Percentiles rank a stretch among this genome's conserved stretches.
Conservation (phyloP, 495 filamentous ascomycete genomes). For the Hyaloscypha bicolor region DNA sequence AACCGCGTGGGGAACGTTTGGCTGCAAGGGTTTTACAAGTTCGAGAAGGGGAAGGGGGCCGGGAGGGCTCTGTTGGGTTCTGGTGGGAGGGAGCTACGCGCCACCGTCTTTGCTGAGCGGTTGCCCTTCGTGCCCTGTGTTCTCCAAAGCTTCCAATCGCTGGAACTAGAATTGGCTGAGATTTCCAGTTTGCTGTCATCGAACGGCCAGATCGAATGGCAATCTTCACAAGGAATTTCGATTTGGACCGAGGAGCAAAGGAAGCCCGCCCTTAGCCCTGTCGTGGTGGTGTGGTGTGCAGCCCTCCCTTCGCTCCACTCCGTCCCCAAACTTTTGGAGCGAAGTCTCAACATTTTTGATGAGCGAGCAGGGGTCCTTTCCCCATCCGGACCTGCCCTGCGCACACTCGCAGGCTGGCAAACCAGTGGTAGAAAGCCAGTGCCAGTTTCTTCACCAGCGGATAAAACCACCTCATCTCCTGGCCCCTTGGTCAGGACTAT, state of each 20-base stretch:
- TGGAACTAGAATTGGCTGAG: background rate
- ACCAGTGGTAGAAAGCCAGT: background rate
- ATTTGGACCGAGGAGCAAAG: background rate
- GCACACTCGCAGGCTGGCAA: background rate
- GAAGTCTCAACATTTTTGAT: background rate
- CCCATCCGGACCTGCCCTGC: background rate
- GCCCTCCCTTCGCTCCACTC: background rate
- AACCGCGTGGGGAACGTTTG: conserved; percentile 7
- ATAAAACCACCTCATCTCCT: background rate
- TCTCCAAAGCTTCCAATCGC: background rate
- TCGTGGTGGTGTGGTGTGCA: background rate
- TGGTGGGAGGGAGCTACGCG: background rate
- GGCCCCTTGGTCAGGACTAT: background rate
- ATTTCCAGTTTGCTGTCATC: background rate
- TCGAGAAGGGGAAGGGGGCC: background rate
- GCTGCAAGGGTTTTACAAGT: background rate
- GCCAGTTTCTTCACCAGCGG: background rate
- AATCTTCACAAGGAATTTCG: background rate
- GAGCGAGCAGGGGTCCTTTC: background rate
- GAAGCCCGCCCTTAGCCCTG: background rate
- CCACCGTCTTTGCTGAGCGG: background rate
- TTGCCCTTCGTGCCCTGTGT: background rate
- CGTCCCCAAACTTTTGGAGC: background rate
- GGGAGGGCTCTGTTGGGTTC: background rate
- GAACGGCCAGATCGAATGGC: background rate